These are phyloP conservation scores for Solanum chacoense DNA, from an alignment of 305 asterid genomes.

Conservation along the genomic window DNA sequence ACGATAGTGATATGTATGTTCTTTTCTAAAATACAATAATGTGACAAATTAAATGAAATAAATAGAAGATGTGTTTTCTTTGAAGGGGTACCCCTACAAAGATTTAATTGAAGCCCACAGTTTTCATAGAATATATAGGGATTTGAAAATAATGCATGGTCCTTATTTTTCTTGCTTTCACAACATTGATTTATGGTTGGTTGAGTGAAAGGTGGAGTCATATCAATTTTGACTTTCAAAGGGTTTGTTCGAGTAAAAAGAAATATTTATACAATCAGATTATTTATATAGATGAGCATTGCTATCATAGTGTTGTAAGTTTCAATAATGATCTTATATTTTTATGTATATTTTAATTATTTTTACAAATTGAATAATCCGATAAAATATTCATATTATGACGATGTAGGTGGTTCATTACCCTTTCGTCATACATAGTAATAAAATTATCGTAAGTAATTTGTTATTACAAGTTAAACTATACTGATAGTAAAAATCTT, in stretches of 20 bases:
- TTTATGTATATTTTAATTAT: not conserved
- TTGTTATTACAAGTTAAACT: not conserved
- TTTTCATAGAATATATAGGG: not conserved
- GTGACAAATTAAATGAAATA: not conserved
- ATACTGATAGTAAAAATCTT: not conserved
- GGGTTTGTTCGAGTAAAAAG: no score
- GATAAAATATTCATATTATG: not conserved
- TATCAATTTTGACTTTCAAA: not conserved
- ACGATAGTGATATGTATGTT: not conserved
- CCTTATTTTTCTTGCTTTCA: not conserved
- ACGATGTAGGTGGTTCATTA: not conserved
- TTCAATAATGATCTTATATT: not conserved
- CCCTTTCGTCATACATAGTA: not conserved
- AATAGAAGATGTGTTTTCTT: not conserved
- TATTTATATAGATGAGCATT: not conserved
- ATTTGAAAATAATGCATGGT: not conserved
- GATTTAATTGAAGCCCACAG: not conserved
- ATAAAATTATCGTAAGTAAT: not conserved
- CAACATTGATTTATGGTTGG: not conserved
- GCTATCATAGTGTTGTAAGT: not conserved
- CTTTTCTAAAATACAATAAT: not conserved
- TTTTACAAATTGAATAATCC: not conserved
- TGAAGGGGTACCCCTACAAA: not conserved
- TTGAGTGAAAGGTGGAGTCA: not conserved
- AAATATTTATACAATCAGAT: not conserved